These are phyloP conservation scores for Flaveria floridana DNA, from an alignment of 140 eudicot species.

Conservation along the genomic window DNA sequence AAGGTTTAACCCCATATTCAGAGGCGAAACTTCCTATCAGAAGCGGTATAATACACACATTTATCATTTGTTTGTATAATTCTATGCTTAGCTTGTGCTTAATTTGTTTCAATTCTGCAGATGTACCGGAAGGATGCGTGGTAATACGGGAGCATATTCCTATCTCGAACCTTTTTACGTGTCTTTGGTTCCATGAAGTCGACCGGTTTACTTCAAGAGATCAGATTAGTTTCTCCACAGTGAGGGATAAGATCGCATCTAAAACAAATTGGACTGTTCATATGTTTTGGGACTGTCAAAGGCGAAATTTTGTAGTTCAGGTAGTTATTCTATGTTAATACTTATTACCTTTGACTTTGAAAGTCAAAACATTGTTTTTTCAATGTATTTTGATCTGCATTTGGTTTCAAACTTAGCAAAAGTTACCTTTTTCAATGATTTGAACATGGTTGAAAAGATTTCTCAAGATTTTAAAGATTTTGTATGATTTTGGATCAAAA, in stretches of 20 bases:
- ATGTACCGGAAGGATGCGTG: slow-evolving; percentile 98
- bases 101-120: slow-evolving; percentile 38
- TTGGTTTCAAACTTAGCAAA: slow-evolving; percentile 17
- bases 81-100: slow-evolving; percentile 3
- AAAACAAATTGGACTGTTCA: slow-evolving; percentile 75
- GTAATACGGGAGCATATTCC: slow-evolving; percentile 85
- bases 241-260: slow-evolving; percentile 71
- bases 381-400: slow-evolving; percentile 8
- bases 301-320: slow-evolving; percentile 96
- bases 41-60: slow-evolving; percentile 49
- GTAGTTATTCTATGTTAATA: slow-evolving; percentile 29
- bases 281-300: slow-evolving; percentile 95
- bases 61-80: not conserved
- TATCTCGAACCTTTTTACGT: slow-evolving; percentile 77
- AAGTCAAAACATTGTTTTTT: not conserved
- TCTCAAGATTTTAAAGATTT: not conserved
- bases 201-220: slow-evolving; percentile 91
- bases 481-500: not conserved
- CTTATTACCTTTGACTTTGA: not conserved
- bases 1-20: slow-evolving; percentile 89
- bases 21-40: slow-evolving; percentile 73
- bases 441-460: slow-evolving; percentile 5
- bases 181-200: slow-evolving; percentile 98
- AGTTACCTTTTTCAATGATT: not conserved
- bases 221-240: slow-evolving; percentile 89